A percentile compares a stretch with the other conserved stretches of the same genome.
phyloP scores from a whole-genome alignment of 805 yeast genomes.

The Tetrapisispora namnaoensis region DNA sequence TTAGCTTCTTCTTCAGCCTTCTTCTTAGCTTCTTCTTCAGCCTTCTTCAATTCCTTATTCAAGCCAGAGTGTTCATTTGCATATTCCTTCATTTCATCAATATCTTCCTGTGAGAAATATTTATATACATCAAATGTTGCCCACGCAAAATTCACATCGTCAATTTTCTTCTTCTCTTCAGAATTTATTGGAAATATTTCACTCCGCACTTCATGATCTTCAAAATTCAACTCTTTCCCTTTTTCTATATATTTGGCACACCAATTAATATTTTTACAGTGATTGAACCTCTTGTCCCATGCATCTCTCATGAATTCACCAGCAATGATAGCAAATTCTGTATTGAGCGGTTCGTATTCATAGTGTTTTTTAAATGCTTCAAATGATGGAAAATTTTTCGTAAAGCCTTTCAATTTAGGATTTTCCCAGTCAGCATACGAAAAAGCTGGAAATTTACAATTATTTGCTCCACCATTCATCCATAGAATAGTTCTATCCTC shows the following conservation, averaged over 20 bases:
- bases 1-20: background rate
- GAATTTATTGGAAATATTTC: background rate
- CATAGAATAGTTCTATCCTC: slow-evolving; percentile 8
- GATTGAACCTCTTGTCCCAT: background rate
- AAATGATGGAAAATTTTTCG: background rate
- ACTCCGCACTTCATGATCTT: background rate
- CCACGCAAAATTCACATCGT: slow-evolving; percentile 2
- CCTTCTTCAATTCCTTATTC: background rate
- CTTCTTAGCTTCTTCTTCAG: background rate
- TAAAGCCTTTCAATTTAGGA: slow-evolving; percentile 3
- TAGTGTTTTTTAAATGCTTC: slow-evolving; percentile 7
- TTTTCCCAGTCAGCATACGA: slow-evolving; percentile 9
- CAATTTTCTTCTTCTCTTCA: background rate
- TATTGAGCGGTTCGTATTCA: slow-evolving; percentile 3
- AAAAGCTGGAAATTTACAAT: slow-evolving; percentile 10
- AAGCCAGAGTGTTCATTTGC: background rate
- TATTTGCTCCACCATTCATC: slow-evolving; percentile 15
- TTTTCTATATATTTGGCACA: slow-evolving; percentile 1
- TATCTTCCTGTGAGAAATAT: background rate
- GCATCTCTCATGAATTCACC: background rate
- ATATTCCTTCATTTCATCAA: background rate
- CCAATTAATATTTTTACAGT: slow-evolving; percentile 2
- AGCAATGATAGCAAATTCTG: slow-evolving; percentile 2
- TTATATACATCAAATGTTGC: background rate
- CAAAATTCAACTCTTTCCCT: background rate